Percentiles rank a stretch among this genome's conserved stretches.
phyloP scores from a whole-genome alignment of 192 early-diverging fungal species.

The Thoreauomyces humboldtii region DNA sequence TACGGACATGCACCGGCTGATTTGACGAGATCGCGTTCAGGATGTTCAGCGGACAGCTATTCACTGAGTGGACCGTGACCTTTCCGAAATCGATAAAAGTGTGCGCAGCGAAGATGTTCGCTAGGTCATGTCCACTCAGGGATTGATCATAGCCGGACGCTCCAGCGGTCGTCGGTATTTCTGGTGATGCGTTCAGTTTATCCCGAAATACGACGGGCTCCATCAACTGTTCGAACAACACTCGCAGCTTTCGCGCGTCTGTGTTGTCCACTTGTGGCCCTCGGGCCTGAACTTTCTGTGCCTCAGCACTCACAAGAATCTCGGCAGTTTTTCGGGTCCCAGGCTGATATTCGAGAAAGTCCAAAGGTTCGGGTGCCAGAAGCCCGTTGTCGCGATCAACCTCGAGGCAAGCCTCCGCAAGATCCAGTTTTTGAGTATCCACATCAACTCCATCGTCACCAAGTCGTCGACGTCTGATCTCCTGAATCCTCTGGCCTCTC shows the following conservation, averaged over 20 bases:
- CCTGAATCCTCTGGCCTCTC: slow-evolving; percentile 26
- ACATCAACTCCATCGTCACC: slow-evolving; percentile 41
- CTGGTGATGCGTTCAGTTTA: not conserved
- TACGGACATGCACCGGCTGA: slow-evolving; percentile 35
- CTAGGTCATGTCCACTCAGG: slow-evolving; percentile 36
- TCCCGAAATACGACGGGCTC: slow-evolving; percentile 2
- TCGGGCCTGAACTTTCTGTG: not conserved
- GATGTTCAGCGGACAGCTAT: slow-evolving; percentile 38
- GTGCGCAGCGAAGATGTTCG: slow-evolving; percentile 33
- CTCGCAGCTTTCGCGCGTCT: slow-evolving; percentile 21
- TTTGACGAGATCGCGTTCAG: slow-evolving; percentile 37
- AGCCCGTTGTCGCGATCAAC: slow-evolving; percentile 39
- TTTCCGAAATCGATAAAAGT: slow-evolving; percentile 38
- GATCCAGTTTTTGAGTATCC: slow-evolving; percentile 6
- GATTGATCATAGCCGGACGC: slow-evolving; percentile 16
- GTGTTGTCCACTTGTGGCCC: not conserved
- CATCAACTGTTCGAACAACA: slow-evolving; percentile 28
- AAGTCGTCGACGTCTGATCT: slow-evolving; percentile 20
- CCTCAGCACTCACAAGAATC: too few relatives aligned
- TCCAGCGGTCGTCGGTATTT: slow-evolving; percentile 2
- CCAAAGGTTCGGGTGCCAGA: slow-evolving; percentile 38
- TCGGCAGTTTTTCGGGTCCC: too few relatives aligned
- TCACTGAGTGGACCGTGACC: slow-evolving; percentile 43
- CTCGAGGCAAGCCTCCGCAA: slow-evolving; percentile 7
- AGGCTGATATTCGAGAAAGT: too few relatives aligned